Base-by-base conservation (phyloP, 352 stramenopile species). In the Globisporangium heterothallicum region DNA sequence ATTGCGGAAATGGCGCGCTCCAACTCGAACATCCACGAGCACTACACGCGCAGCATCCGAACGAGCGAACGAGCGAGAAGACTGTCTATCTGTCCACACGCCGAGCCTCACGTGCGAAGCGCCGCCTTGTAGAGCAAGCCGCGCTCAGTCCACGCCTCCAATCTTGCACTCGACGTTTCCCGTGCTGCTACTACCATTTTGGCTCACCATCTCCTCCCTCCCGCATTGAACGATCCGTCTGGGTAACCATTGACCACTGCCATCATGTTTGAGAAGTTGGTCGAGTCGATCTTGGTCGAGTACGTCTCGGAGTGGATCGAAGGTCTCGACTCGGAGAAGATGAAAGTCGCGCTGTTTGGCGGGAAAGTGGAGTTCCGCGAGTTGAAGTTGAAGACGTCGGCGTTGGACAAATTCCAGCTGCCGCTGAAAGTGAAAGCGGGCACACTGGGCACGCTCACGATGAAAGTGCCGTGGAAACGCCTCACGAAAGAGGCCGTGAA, bases 201-300 rank as follows among this genome's bases (percentile, higher is more conserved):
- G n/a, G n/a, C n/a, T n/a, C n/a, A n/a, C n/a, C n/a, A n/a, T n/a
- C n/a, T n/a, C n/a, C n/a, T n/a, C n/a, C n/a, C n/a, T n/a, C n/a
- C n/a, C n/a, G n/a, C n/a, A n/a, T n/a, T n/a, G n/a, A n/a, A n/a
- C n/a, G n/a, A n/a, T n/a, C n/a, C n/a, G n/a, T n/a, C n/a, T n/a
- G n/a, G n/a, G n/a, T n/a, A n/a, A n/a, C n/a, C n/a, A n/a, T n/a
- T n/a, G n/a, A n/a, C n/a, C n/a, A n/a, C n/a, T n/a, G n/a, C n/a
- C n/a, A n/a, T n/a, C n/a, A 94, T 94, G 84, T 89, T 94, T 64
- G 81, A 92, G 64, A 90, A 88, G 53, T 69, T 91, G 8, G 68
- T 94, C 49, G 81, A 94, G 49, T 88, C 81, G 19, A 74, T 94
- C 40, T 57, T 94, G 38, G 84, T 87, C 53, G 81, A 94, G 68